These are phyloP conservation scores for Penicillium thymicola DNA, from an alignment of 2,329 filamentous ascomycete genomes.

Conservation along the genomic window DNA sequence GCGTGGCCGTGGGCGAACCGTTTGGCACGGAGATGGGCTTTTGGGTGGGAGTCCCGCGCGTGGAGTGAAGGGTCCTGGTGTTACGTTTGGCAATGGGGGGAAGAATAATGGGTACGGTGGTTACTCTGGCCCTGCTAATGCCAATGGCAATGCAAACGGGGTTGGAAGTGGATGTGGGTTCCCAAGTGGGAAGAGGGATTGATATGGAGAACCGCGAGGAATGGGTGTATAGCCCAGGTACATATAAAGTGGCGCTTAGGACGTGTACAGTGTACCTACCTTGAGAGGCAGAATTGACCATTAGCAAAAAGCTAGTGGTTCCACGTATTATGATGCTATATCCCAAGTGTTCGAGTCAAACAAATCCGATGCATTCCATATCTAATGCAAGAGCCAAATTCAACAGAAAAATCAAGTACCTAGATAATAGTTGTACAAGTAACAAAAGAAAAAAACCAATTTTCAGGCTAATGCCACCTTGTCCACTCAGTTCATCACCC, in stretches of 20 bases:
- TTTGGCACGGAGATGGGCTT: conserved; percentile 47
- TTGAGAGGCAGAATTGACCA: neutral
- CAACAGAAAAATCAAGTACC: conserved; percentile 12
- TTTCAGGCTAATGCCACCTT: conserved; percentile 9
- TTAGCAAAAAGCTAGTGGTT: neutral
- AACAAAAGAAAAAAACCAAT: conserved; percentile 11
- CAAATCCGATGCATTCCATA: conserved; percentile 23
- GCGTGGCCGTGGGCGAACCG: conserved; percentile 20
- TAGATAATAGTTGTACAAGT: conserved; percentile 19
- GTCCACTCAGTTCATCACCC: conserved; percentile 5
- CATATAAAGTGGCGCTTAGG: conserved; percentile 1
- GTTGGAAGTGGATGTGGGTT: conserved; percentile 35
- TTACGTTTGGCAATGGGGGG: conserved; percentile 54
- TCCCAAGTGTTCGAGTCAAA: conserved; percentile 6
- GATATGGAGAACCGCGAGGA: conserved; percentile 12
- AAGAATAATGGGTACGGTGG: conserved; percentile 56
- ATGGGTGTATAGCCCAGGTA: conserved; percentile 5
- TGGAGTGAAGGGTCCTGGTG: conserved; percentile 45
- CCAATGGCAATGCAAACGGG: conserved; percentile 19
- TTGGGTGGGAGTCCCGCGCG: conserved; percentile 45
- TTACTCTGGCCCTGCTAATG: conserved; percentile 45
- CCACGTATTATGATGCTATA: conserved; percentile 1
- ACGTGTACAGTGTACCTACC: conserved; percentile 13
- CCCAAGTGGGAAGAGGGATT: conserved; percentile 43
- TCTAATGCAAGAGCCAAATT: conserved; percentile 18